A percentile compares a stretch with the other conserved stretches of the same genome.
These are phyloP conservation scores for Tricholoma terreum DNA, from an alignment of 768 basidiomycete species.

Conservation along the genomic window DNA sequence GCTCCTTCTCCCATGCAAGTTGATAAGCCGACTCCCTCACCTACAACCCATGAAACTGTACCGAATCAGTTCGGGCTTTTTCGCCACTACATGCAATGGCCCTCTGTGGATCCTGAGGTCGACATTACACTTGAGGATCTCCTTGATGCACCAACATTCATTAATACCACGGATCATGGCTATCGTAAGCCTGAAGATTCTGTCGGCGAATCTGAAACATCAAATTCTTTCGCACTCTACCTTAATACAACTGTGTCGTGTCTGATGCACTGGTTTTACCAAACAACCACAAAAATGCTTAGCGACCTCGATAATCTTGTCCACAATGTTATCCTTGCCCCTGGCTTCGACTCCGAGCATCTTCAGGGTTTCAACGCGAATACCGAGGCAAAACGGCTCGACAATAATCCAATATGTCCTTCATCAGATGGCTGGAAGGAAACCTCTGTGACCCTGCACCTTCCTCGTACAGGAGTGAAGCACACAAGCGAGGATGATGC, in stretches of 20 bases:
- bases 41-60: background rate
- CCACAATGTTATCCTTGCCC: no score
- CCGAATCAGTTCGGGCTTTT: background rate
- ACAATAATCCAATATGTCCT: no score
- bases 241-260: background rate
- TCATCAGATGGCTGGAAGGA: no score
- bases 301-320: no score
- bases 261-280: slow-evolving; percentile 2
- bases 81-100: background rate
- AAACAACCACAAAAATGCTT: background rate
- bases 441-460: no score
- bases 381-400: no score
- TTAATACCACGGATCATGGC: background rate
- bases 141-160: background rate
- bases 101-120: background rate
- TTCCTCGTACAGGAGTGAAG: no score
- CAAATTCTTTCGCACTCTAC: background rate
- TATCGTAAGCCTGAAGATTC: background rate
- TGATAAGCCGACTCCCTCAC: background rate
- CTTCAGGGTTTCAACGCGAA: background rate
- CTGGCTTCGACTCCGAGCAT: background rate
- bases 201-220: background rate
- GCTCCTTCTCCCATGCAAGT: background rate
- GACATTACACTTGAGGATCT: background rate
- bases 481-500: background rate